These are phyloP conservation scores for Seiridium cupressi DNA, from an alignment of 2,329 filamentous ascomycete species.

Conservation along the genomic window DNA sequence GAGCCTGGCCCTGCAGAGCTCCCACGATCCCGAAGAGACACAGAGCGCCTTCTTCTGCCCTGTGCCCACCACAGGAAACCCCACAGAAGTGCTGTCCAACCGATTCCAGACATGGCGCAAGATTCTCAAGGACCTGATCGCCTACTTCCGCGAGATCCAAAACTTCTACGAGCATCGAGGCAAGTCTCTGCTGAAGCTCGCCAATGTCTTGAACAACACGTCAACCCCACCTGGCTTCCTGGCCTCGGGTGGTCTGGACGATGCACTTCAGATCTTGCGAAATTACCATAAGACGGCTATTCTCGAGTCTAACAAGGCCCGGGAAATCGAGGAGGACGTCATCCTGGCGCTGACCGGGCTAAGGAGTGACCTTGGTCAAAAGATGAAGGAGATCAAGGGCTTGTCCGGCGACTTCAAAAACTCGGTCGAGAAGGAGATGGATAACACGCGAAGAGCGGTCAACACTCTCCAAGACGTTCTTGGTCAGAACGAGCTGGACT, in stretches of 20 bases:
- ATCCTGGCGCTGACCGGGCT: conserved; percentile 83
- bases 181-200: conserved; percentile 79
- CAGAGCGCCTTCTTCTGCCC: conserved; percentile 89
- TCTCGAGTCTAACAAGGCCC: conserved; percentile 80
- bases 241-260: conserved; percentile 77
- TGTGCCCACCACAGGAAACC: conserved; percentile 81
- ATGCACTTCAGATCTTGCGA: conserved; percentile 78
- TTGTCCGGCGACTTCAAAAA: conserved; percentile 96
- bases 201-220: conserved; percentile 81
- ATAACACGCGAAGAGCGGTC: conserved; percentile 76
- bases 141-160: conserved; percentile 92
- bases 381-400: conserved; percentile 97
- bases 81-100: conserved; percentile 82
- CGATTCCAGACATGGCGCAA: conserved; percentile 97
- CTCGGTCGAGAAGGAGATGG: conserved; percentile 92
- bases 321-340: conserved; percentile 88
- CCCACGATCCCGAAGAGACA: conserved; percentile 63
- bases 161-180: conserved; percentile 81
- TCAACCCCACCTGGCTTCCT: conserved; percentile 74
- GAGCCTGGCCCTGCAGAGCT: conserved; percentile 72
- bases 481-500: conserved; percentile 75
- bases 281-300: conserved; percentile 81
- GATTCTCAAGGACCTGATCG: conserved; percentile 88
- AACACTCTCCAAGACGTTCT: conserved; percentile 79
- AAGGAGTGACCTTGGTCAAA: conserved; percentile 84